Conservation (phyloP, 2,329 filamentous ascomycete genomes). For the Aspergillus flavus region DNA sequence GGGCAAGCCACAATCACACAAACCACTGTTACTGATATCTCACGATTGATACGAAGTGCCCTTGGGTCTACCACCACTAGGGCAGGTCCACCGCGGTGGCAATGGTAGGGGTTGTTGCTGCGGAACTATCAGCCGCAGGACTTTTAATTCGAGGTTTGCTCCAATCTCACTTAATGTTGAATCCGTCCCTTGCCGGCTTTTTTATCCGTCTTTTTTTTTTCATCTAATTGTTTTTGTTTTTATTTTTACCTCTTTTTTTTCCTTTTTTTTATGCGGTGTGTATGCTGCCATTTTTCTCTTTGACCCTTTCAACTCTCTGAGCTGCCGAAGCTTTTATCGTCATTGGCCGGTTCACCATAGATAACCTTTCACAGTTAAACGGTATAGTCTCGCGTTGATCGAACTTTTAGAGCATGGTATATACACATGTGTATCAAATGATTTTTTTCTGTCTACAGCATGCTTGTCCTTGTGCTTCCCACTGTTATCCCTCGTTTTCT, state of each 20-base stretch:
- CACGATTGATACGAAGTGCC: not conserved
- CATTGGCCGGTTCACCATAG: not conserved
- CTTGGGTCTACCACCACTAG: not conserved
- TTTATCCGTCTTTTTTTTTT: not conserved
- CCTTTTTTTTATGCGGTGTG: not conserved
- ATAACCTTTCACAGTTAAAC: not conserved
- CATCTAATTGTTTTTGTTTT: no score
- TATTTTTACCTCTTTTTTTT: not conserved
- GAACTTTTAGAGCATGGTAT: not conserved
- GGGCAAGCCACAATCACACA: not conserved
- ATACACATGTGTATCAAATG: not conserved
- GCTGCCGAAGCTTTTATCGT: not conserved
- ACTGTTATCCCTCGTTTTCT: not conserved
- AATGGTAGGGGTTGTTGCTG: constrained; percentile 4
- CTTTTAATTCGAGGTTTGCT: not conserved
- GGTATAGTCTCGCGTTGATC: not conserved
- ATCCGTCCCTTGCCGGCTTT: not conserved
- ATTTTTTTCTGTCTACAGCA: no score
- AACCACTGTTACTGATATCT: not conserved
- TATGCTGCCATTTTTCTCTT: not conserved
- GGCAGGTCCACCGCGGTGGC: not conserved
- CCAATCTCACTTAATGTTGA: not conserved
- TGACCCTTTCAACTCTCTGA: not conserved
- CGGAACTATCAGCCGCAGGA: constrained; percentile 3
- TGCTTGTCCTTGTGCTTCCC: not conserved